Evolutionary conservation across 2,329 filamentous ascomycete genomes (phyloP).

Genomic region (Cytospora piceae): DNA sequence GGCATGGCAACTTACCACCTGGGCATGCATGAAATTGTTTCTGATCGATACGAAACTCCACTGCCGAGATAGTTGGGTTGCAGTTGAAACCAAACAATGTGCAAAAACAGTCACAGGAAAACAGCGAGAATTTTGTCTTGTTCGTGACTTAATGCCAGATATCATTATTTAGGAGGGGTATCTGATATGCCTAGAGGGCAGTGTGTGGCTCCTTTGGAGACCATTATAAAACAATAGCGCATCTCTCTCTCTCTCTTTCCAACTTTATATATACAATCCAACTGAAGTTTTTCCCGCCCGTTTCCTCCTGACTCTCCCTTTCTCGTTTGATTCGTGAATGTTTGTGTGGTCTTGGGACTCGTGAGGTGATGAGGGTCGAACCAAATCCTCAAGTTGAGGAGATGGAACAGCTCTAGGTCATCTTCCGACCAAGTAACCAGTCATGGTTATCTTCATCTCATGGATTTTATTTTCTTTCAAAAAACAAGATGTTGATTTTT

Average conservation of each 20-base stretch:
- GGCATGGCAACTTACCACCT: no score
- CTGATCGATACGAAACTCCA: not conserved
- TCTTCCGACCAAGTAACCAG: not conserved
- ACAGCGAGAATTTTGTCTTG: conserved; percentile 14
- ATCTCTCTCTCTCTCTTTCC: not conserved
- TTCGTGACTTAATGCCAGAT: conserved; percentile 27
- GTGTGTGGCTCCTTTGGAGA: conserved; percentile 18
- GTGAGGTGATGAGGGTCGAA: not conserved
- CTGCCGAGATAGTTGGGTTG: not conserved
- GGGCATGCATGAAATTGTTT: no score
- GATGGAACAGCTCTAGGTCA: not conserved
- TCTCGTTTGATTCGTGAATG: not conserved
- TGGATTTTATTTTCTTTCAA: conserved; percentile 8
- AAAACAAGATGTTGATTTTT: not conserved
- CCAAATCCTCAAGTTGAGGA: not conserved
- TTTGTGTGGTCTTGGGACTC: not conserved
- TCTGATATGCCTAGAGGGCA: conserved; percentile 30
- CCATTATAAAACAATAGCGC: conserved; percentile 23
- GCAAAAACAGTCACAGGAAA: not conserved
- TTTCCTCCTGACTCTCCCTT: not conserved
- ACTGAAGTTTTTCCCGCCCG: not conserved
- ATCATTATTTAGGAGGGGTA: conserved; percentile 27
- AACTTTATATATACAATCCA: conserved; percentile 17
- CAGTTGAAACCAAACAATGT: not conserved
- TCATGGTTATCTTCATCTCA: conserved; percentile 12